These are phyloP conservation scores for Fraxinus xanthoxyloides DNA, from an alignment of 305 asterid species.

Conservation along the genomic window DNA sequence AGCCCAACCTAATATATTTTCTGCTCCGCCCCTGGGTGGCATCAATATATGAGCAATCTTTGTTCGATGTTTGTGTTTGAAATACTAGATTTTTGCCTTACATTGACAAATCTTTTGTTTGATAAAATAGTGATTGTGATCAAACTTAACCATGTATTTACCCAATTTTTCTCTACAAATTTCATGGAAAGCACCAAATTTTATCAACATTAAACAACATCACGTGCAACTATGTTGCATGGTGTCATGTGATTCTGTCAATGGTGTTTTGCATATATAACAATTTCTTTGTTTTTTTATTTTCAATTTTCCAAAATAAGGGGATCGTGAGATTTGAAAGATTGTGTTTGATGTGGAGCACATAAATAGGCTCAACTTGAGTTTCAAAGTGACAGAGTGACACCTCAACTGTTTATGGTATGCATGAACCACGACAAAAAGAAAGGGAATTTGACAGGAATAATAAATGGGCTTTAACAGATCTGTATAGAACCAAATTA, in stretches of 20 bases:
- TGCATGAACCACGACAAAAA: too few relatives aligned
- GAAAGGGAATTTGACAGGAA: neutral
- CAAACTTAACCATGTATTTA: neutral
- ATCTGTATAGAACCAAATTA: slow-evolving; percentile 23
- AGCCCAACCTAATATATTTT: too few relatives aligned
- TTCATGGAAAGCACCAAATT: too few relatives aligned
- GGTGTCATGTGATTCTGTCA: neutral
- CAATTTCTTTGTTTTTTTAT: neutral
- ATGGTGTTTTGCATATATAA: neutral
- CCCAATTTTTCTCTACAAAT: neutral
- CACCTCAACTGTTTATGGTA: neutral
- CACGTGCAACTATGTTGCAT: too few relatives aligned
- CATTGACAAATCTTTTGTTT: neutral
- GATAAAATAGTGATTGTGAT: neutral
- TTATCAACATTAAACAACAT: too few relatives aligned
- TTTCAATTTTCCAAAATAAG: neutral
- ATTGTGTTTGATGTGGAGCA: too few relatives aligned
- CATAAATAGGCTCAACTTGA: too few relatives aligned
- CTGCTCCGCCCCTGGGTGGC: too few relatives aligned
- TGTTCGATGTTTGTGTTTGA: neutral
- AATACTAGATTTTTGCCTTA: neutral
- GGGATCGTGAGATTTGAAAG: neutral
- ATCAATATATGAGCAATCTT: too few relatives aligned
- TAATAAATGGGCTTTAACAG: slow-evolving; percentile 17
- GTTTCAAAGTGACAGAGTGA: neutral